Evolutionary conservation across 2,329 filamentous ascomycete species (phyloP), one percentile per base, ranked within the genome.

Genomic region (Biscogniauxia marginata): DNA sequence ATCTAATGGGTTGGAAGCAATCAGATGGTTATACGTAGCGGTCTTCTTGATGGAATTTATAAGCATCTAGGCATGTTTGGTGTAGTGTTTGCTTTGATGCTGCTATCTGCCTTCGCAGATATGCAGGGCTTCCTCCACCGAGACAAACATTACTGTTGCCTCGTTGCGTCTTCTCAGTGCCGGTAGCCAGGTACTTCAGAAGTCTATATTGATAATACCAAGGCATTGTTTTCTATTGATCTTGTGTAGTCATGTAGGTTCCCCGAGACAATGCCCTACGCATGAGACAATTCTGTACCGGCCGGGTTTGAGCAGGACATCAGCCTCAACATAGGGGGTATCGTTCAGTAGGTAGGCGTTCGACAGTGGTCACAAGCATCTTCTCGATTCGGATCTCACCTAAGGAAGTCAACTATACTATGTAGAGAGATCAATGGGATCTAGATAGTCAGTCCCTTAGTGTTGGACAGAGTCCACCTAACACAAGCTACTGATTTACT

Each of bases 1-100:
- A n/a, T n/a, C n/a, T n/a, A n/a, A n/a, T n/a, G n/a, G n/a, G n/a
- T n/a, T n/a, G n/a, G n/a, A n/a, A n/a, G n/a, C n/a, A n/a, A n/a
- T n/a, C n/a, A n/a, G n/a, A n/a, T n/a, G n/a, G n/a, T n/a, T n/a
- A n/a, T n/a, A n/a, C n/a, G n/a, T n/a, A n/a, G n/a, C n/a, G n/a
- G n/a, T n/a, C n/a, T n/a, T n/a, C n/a, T n/a, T n/a, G n/a, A n/a
- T n/a, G n/a, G n/a, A n/a, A n/a, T n/a, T n/a, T n/a, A n/a, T n/a
- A n/a, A n/a, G n/a, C n/a, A n/a, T n/a, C n/a, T n/a, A n/a, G 82
- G 85, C 53, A 89, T 89, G 65, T 89, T 89, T 60, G 85, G 86
- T 1, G 86, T 86, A 0, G 82, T 87, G 0, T 79, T 90, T 4
- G 84, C 88, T 0, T 77, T 85, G 7, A 90, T 90, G 61, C 87